A percentile compares a stretch with the other conserved stretches of the same genome.
Evolutionary conservation across 768 basidiomycete genomes (phyloP).

Genomic region (Mycena alexandri): DNA sequence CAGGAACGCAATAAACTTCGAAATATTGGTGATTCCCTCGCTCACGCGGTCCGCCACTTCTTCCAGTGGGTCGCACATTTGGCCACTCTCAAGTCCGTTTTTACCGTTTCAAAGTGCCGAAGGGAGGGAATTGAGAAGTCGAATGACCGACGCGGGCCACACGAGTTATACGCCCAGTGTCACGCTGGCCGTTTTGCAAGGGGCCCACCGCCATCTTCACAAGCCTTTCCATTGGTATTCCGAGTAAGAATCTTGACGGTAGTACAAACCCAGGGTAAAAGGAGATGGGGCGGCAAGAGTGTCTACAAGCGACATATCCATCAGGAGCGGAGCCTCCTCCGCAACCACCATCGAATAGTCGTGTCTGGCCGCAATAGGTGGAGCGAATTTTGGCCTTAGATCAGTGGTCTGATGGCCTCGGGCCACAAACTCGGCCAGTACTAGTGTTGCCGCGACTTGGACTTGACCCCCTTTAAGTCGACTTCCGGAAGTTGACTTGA

Average conservation of each 20-base stretch:
- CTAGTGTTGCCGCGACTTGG: no score
- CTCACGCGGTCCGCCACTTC: background rate
- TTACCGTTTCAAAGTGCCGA: background rate
- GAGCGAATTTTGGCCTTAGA: no score
- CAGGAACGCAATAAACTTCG: background rate
- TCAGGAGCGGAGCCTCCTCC: constrained; percentile 12
- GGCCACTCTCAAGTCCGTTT: background rate
- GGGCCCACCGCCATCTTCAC: background rate
- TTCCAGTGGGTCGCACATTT: background rate
- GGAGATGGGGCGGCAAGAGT: constrained; percentile 13
- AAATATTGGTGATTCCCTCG: background rate
- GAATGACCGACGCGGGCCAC: background rate
- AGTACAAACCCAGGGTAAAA: constrained; percentile 2
- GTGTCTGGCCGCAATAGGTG: constrained; percentile 17
- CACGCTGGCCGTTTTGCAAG: background rate
- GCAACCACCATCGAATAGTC: constrained; percentile 14
- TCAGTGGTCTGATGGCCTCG: no score
- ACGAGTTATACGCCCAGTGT: background rate
- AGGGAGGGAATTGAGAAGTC: background rate
- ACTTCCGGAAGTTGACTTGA: no score
- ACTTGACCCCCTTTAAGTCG: no score
- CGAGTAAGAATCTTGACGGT: no score
- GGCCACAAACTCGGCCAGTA: no score
- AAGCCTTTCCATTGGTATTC: background rate
- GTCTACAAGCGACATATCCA: constrained; percentile 11